Evolutionary conservation across 352 stramenopile species (phyloP), one percentile per base, ranked within the genome.

Genomic region (Globisporangium cylindrosporum): DNA sequence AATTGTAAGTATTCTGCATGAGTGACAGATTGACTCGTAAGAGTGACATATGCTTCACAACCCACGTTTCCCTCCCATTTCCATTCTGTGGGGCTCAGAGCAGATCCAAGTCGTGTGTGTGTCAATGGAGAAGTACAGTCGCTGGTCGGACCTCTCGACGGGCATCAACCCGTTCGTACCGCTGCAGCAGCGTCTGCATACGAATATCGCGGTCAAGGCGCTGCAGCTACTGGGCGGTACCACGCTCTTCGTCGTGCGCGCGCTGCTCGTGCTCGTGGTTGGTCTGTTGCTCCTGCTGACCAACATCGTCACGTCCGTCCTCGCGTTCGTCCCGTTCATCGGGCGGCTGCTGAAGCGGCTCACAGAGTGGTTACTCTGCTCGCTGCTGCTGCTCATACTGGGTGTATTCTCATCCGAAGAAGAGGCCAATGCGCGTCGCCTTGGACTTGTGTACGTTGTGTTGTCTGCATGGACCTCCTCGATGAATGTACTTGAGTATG

Each of bases 141-240:
- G 88, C 43, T 95, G 88, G 88, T 81, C 85, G 70, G 88, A 95
- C 58, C 77, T 94, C 73, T 89, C 81, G 66, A 95, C 88, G 66
- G 88, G 88, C 32, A 90, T 93, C 68, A 95, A 95, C 73, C 88
- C 88, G 68, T 95, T 95, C 75, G 88, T 95, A 66, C 86, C 86
- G 61, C 81, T 90, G 72, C 79, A 85, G 68, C 79, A 83, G 72
- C 81, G 79, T 2, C 76, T 90, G 29, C 77, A 77, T 41, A 75
- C 68, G 59, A 81, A 73, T 27, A 69, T 84, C 36, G 64, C 69
- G 0, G 61, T 86, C 53, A 81, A 72, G 3, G 71, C 72, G 46
- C 48, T 89, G 20, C 79, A 91, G 67, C 62, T 86, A 34, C 54
- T 84, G 32, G 68, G 53, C 18, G 83, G 88, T 20, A 76, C 77